A percentile compares a stretch with the other conserved stretches of the same genome.
Evolutionary conservation across 73 alveolate species (phyloP).

Genomic region (Symbiodinium pilosum): DNA sequence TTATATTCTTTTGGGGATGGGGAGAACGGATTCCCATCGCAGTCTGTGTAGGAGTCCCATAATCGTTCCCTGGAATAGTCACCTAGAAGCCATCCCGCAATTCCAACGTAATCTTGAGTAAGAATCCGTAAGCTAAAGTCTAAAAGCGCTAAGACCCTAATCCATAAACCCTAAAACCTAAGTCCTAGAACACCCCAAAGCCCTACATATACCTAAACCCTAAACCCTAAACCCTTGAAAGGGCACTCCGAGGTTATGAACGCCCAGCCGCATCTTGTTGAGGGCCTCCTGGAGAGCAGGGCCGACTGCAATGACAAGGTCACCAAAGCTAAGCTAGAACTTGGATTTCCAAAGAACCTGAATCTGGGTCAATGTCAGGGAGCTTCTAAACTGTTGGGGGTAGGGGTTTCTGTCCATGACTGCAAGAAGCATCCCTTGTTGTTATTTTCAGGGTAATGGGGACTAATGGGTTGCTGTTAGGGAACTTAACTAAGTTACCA

Average conservation of each 20-base stretch:
- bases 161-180: not conserved
- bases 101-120: not conserved
- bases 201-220: not conserved
- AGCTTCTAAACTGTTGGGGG: too few relatives aligned
- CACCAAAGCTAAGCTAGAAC: not conserved
- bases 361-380: too few relatives aligned
- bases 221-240: not conserved
- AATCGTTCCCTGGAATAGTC: too few relatives aligned
- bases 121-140: not conserved
- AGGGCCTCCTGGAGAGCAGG: not conserved
- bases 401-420: too few relatives aligned
- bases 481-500: too few relatives aligned
- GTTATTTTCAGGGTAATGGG: too few relatives aligned
- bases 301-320: not conserved
- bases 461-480: too few relatives aligned
- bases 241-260: not conserved
- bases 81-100: too few relatives aligned
- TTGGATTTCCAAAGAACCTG: not conserved
- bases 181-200: too few relatives aligned
- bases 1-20: not conserved
- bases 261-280: not conserved
- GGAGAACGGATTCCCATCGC: too few relatives aligned
- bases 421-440: too few relatives aligned
- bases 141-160: not conserved
- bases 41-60: too few relatives aligned